Evolutionary conservation across 164 flowering plant species (phyloP), one percentile per base, ranked within the genome.

Genomic region (Pachysandra terminalis): DNA sequence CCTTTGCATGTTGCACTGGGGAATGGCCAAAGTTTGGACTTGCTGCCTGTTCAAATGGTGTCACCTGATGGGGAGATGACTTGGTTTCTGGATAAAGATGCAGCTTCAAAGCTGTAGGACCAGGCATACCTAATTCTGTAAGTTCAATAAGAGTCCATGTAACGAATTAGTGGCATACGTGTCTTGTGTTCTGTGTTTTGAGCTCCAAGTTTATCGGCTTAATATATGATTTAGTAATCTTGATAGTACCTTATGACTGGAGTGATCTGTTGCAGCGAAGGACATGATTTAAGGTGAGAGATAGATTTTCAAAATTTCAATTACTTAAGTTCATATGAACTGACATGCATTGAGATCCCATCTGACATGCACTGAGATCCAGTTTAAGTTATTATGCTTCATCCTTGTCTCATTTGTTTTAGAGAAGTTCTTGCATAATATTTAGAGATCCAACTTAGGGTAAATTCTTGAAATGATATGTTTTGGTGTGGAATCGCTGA

Each of bases 21-120:
- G 5, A 37, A 49, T 0, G 60, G 65, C 10, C 41, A 60, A 19
- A 58, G 52, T 14, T 19, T 54, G 48, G 54, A 62, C 49, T 19
- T 45, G 41, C 35, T 81, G 64, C 85, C 82, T 32, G 67, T 70
- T 71, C 61, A 70, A 27, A 62, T 71, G 74, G 83, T 78, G 17
- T 64, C 67, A 19, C 69, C 83, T 14, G 70, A 67, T 41, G 81
- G 64, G 32, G 68, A 68, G 62, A 16, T 73, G 14, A 68, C 68
- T 2, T 82, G 85, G 85, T 80, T 82, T 66, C n/a, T 82, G 61
- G 80, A 77, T 67, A 77, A 73, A 62, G 83, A 61, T 23, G 83
- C 85, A 25, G 81, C 81, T 66, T 78, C 85, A 3, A 67, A 65
- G 67, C 71, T 80, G 53, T 73, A 63, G 57, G 51, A 45, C 15